Conservation (phyloP, 805 yeast genomes). For the Sugiyamaella floridensis region DNA sequence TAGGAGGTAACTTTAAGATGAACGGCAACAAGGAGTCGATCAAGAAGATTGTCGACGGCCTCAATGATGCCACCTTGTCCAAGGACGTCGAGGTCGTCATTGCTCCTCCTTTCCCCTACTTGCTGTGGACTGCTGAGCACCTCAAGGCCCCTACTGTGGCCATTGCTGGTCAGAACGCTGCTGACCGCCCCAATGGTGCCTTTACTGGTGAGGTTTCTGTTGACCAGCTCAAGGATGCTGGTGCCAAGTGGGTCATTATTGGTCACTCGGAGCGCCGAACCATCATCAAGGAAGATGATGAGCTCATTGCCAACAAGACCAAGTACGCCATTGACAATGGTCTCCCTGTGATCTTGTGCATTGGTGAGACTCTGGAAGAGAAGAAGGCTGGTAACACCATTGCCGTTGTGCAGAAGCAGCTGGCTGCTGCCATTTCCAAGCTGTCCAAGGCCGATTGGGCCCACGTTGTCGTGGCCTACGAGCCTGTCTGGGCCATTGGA, state of each 20-base stretch:
- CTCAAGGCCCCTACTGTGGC: conserved; percentile 61
- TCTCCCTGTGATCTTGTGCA: conserved; percentile 86
- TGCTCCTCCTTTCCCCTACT: conserved; percentile 93
- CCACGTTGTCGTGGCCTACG: conserved; percentile 91
- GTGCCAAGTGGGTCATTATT: conserved; percentile 88
- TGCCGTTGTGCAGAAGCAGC: conserved; percentile 80
- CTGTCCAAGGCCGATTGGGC: conserved; percentile 72
- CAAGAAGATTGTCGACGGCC: conserved; percentile 70
- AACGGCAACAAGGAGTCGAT: conserved; percentile 89
- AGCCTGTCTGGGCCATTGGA: conserved; percentile 99
- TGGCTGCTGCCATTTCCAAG: conserved; percentile 76
- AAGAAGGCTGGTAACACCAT: conserved; percentile 84
- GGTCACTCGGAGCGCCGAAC: conserved; percentile 99
- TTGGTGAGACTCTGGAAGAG: conserved; percentile 96
- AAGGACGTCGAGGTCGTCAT: conserved; percentile 83
- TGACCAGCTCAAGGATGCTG: conserved; percentile 79
- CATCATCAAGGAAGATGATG: conserved; percentile 82
- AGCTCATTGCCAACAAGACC: conserved; percentile 87
- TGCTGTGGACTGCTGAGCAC: conserved; percentile 66
- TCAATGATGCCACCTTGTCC: conserved; percentile 73
- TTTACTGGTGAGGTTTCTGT: conserved; percentile 97
- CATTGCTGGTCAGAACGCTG: conserved; percentile 89
- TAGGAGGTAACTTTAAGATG: conserved; percentile 99
- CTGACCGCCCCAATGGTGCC: conserved; percentile 86
- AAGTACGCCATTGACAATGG: conserved; percentile 89